Conservation (phyloP, 345 rosid species). For the Eucalyptus leucophloia region DNA sequence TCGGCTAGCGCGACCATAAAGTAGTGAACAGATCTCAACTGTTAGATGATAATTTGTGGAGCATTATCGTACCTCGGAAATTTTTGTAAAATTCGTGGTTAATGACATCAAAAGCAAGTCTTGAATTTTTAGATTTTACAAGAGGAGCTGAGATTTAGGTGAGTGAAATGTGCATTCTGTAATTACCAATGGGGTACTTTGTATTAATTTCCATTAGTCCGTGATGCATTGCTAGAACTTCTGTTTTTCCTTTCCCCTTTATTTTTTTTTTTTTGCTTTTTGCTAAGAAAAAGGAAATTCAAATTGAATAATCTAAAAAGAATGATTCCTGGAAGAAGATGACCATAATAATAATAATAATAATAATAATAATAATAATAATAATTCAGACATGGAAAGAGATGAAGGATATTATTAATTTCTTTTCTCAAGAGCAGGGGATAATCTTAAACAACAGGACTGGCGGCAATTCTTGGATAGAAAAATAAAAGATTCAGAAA, state of each 20-base stretch:
- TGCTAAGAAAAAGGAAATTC: background rate
- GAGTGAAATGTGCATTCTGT: background rate
- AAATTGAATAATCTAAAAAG: background rate
- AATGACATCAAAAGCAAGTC: background rate
- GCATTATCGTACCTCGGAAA: background rate
- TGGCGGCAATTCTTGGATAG: background rate
- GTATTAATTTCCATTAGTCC: background rate
- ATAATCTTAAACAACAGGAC: background rate
- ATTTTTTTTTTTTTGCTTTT: too few relatives aligned
- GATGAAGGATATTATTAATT: background rate
- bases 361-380: background rate
- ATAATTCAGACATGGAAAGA: background rate
- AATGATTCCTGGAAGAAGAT: background rate
- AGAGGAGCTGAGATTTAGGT: background rate
- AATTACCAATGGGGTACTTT: background rate
- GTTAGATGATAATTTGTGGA: background rate
- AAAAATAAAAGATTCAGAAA: background rate
- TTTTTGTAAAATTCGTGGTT: background rate
- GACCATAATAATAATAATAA: background rate
- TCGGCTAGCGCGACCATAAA: background rate
- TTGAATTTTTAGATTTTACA: background rate
- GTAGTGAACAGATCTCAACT: background rate
- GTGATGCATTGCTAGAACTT: background rate
- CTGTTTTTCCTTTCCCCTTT: background rate
- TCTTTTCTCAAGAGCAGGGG: background rate